phyloP scores from a whole-genome alignment of 768 basidiomycete genomes.

The Suillus paluster region DNA sequence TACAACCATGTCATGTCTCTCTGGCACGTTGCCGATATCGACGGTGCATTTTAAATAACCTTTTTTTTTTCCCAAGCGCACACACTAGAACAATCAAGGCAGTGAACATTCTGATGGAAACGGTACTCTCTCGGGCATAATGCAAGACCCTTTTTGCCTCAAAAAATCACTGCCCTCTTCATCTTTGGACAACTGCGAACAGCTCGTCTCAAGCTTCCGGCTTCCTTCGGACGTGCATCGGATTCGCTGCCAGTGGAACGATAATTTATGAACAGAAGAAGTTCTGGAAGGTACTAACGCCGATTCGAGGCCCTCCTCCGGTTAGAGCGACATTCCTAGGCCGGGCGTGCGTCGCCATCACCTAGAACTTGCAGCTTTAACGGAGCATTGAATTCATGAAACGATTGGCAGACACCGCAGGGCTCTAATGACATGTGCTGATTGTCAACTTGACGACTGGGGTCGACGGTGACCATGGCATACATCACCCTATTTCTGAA shows the following conservation, averaged over 20 bases:
- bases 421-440: neutral
- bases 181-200: slow-evolving; percentile 7
- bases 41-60: slow-evolving; percentile 11
- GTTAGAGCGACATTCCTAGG: neutral
- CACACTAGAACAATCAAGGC: slow-evolving; percentile 25
- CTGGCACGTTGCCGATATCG: slow-evolving; percentile 8
- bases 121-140: slow-evolving; percentile 13
- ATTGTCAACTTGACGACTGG: neutral
- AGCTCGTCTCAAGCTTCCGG: neutral
- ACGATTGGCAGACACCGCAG: neutral
- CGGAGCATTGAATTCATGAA: neutral
- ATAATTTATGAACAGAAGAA: neutral
- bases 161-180: slow-evolving; percentile 11
- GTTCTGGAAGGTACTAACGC: slow-evolving; percentile 1
- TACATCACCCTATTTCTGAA: neutral
- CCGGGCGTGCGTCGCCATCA: neutral
- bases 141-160: slow-evolving; percentile 10
- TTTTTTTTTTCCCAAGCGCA: slow-evolving; percentile 1
- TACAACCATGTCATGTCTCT: neutral
- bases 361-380: neutral
- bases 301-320: neutral
- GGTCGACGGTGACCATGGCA: neutral
- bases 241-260: slow-evolving; percentile 7
- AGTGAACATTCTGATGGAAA: slow-evolving; percentile 39
- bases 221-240: slow-evolving; percentile 5